Conservation (phyloP, 1,139 yeast species). For the Sugiyamaella novakii region DNA sequence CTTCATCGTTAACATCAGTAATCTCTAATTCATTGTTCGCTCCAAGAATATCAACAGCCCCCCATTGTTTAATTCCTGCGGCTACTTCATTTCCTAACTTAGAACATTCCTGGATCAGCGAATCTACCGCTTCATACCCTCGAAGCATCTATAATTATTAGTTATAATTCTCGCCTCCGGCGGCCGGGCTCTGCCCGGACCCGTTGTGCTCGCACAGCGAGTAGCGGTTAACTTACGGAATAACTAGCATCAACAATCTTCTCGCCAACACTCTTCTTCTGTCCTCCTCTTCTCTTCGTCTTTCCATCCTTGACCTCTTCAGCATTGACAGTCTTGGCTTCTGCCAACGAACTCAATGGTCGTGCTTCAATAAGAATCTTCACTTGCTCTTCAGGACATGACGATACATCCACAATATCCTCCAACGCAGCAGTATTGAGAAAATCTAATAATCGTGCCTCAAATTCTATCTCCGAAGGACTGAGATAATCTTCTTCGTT, state of each 20-base stretch:
- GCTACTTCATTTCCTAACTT: conserved; percentile 72
- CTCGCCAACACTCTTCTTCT: conserved; percentile 67
- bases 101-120: conserved; percentile 80
- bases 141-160: conserved; percentile 54
- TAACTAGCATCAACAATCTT: conserved; percentile 72
- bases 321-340: conserved; percentile 48
- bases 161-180: neutral
- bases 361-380: conserved; percentile 60
- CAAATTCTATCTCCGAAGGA: conserved; percentile 54
- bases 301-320: conserved; percentile 33
- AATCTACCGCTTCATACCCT: conserved; percentile 94
- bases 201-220: neutral
- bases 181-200: conserved; percentile 10
- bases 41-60: conserved; percentile 69
- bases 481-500: conserved; percentile 45
- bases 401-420: conserved; percentile 80
- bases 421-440: conserved; percentile 73
- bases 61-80: conserved; percentile 80
- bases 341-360: conserved; percentile 64
- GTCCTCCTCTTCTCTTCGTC: conserved; percentile 44
- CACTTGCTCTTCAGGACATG: conserved; percentile 69
- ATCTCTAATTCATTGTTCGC: conserved; percentile 42
- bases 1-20: conserved; percentile 29
- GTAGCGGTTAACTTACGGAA: conserved; percentile 17
- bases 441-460: conserved; percentile 69